Conservation (phyloP, 352 stramenopile genomes). For the Plasmopara muralis region DNA sequence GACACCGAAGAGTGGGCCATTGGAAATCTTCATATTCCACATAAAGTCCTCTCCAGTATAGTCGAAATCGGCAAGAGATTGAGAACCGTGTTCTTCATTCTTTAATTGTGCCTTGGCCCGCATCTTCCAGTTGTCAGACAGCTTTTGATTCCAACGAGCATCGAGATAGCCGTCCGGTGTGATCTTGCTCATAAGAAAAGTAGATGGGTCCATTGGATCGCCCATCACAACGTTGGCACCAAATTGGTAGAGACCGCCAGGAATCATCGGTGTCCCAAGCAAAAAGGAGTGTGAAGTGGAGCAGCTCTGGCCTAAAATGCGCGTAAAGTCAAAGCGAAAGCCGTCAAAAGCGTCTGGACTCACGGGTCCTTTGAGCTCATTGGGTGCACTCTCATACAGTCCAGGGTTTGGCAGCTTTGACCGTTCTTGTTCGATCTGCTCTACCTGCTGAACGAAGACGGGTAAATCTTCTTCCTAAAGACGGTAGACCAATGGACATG, state of each 20-base stretch:
- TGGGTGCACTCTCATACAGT: conserved; percentile 78
- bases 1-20: conserved; percentile 76
- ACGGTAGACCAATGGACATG: conserved; percentile 1
- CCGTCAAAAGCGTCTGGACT: conserved; percentile 79
- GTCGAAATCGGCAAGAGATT: conserved; percentile 80
- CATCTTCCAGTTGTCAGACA: conserved; percentile 76
- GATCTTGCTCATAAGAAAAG: conserved; percentile 83
- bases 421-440: conserved; percentile 73
- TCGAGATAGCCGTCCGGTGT: conserved; percentile 80
- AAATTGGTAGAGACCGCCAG: conserved; percentile 80
- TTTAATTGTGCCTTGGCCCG: conserved; percentile 82
- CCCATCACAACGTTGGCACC: conserved; percentile 75
- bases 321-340: conserved; percentile 85
- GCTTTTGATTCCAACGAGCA: conserved; percentile 75
- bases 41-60: conserved; percentile 79
- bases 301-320: conserved; percentile 72
- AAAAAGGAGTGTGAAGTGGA: conserved; percentile 81
- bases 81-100: conserved; percentile 66
- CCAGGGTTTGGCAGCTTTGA: conserved; percentile 67
- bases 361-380: conserved; percentile 76
- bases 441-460: conserved; percentile 78
- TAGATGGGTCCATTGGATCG: conserved; percentile 71
- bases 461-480: conserved; percentile 38
- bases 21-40: conserved; percentile 87
- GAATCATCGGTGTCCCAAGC: conserved; percentile 78